Evolutionary conservation across 1,284 basidiomycete species (phyloP), one percentile per base, ranked within the genome.

Genomic region (Puccinia brachypodii): DNA sequence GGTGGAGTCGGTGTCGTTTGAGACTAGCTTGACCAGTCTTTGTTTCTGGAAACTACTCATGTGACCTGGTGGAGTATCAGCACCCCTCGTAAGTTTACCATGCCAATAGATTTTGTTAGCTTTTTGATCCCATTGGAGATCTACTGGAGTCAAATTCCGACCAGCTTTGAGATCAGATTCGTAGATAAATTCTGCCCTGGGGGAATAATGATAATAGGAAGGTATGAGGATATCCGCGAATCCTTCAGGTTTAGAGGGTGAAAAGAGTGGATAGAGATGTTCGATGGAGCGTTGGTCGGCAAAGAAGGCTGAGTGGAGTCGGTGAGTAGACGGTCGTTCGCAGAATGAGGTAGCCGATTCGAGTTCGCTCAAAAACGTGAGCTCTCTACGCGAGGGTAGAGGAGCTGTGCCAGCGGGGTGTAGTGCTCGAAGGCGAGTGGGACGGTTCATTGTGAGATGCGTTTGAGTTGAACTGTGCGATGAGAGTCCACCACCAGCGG

Each of bases 301-400:
- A 90, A 96, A 98, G 87, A 96, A 97, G 86, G 94, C 94, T 9
- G 95, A 94, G 85, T 97, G 95, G 62, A 90, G 89, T 85, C 92
- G 92, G 84, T 92, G 94, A 40, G 92, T 91, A 88, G 93, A 92
- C 0, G 95, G 95, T 64, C 91, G 89, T 38, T 88, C 86, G 87
- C 95, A 98, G 85, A 93, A 95, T 85, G 95, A 91, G 83, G 90
- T 89, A 25, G 89, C 88, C 82, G 90, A 89, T 72, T 92, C 91
- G 1, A 92, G 90, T 53, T 84, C 83, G 25, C 71, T 69, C 31
- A 80, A 83, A 82, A 86, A 86, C 1, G 85, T 84, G 56, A 85
- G 7, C 86, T 87, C 80, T 87, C 86, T 25, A 88, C 87, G 86
- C 93, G 96, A 6, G 84, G 85, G 85, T 92, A 92, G 83, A 38